A percentile compares a stretch with the other conserved stretches of the same genome.
These are phyloP conservation scores for Coemansia sp. DNA, from an alignment of 192 early-diverging fungal genomes.

Conservation along the genomic window DNA sequence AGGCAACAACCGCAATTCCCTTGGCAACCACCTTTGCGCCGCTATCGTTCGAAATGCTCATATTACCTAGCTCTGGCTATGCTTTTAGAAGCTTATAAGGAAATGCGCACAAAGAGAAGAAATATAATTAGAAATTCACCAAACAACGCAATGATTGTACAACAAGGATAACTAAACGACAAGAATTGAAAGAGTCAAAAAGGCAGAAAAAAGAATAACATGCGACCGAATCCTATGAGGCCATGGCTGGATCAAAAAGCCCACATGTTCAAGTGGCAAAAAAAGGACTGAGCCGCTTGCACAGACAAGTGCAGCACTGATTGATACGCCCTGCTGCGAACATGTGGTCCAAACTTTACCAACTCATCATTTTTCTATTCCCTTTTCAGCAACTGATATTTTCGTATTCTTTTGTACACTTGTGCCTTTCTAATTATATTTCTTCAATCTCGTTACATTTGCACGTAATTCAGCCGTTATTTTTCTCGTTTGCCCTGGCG, in stretches of 20 bases:
- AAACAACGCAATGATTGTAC: not conserved
- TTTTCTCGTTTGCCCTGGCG: not conserved
- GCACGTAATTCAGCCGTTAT: constrained; percentile 5
- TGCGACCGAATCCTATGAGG: too few relatives aligned
- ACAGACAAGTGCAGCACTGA: too few relatives aligned
- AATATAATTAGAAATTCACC: not conserved
- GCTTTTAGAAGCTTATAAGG: not conserved
- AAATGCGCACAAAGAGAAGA: constrained; percentile 1
- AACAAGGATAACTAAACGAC: not conserved
- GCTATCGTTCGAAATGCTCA: constrained; percentile 9
- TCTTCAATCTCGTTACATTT: not conserved
- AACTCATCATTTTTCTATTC: not conserved
- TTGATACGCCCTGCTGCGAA: too few relatives aligned
- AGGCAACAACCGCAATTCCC: constrained; percentile 41
- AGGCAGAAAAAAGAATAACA: not conserved
- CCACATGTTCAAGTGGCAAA: too few relatives aligned
- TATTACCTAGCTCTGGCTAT: not conserved
- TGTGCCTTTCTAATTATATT: constrained; percentile 12
- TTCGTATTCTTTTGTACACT: not conserved
- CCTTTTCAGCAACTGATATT: constrained; percentile 2
- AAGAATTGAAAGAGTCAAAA: not conserved
- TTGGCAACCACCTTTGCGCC: constrained; percentile 21
- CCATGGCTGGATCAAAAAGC: not conserved
- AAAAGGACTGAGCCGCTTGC: too few relatives aligned
- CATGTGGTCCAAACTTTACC: too few relatives aligned